A percentile compares a stretch with the other conserved stretches of the same genome.
phyloP scores from a whole-genome alignment of 192 early-diverging fungal species.

The Coemansia sp. region DNA sequence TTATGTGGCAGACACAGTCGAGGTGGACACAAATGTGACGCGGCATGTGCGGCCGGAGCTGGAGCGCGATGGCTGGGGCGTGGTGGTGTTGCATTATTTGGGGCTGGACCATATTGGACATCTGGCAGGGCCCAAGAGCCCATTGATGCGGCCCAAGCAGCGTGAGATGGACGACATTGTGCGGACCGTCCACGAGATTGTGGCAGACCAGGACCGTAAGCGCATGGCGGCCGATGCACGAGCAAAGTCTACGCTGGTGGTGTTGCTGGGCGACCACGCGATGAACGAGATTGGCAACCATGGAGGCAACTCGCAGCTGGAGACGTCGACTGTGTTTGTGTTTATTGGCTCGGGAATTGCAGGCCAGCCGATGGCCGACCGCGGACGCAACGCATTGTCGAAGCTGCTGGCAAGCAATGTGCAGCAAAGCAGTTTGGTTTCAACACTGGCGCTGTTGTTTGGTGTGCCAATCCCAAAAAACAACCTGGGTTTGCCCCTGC shows the following conservation, averaged over 20 bases:
- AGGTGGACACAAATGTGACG: conserved; percentile 74
- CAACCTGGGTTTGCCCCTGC: conserved; percentile 49
- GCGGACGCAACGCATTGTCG: conserved; percentile 25
- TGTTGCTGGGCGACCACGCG: conserved; percentile 80
- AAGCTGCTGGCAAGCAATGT: conserved; percentile 28
- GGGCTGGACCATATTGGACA: conserved; percentile 85
- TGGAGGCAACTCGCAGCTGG: conserved; percentile 53
- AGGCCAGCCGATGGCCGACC: conserved; percentile 17
- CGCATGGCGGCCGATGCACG: conserved; percentile 26
- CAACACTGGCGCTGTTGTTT: conserved; percentile 54
- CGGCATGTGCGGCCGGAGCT: conserved; percentile 61
- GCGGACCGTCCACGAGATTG: conserved; percentile 52
- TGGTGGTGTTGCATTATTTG: conserved; percentile 73
- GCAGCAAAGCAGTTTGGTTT: conserved; percentile 46
- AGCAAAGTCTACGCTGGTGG: conserved; percentile 64
- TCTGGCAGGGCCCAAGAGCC: conserved; percentile 63
- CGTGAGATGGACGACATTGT: conserved; percentile 72
- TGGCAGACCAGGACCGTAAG: conserved; percentile 47
- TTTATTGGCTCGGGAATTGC: conserved; percentile 46
- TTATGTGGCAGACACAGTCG: conserved; percentile 64
- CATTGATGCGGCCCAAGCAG: conserved; percentile 72
- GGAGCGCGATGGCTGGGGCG: conserved; percentile 61
- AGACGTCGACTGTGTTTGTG: conserved; percentile 53
- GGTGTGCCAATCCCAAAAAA: conserved; percentile 54
- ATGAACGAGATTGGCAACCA: conserved; percentile 73